phyloP scores from a whole-genome alignment of 495 filamentous ascomycete genomes.

The Penicillium fimorum region DNA sequence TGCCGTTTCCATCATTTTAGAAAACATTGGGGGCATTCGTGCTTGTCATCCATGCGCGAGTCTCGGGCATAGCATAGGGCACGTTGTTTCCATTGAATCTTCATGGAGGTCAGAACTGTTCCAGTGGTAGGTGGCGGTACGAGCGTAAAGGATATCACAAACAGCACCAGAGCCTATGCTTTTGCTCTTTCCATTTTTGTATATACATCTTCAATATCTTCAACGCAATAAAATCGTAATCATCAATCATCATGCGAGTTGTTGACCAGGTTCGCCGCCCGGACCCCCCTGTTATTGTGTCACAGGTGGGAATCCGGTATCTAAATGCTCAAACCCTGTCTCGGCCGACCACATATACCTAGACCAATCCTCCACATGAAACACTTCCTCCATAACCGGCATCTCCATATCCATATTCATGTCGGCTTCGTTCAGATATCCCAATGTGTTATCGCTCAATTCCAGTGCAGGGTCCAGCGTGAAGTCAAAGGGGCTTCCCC shows the following conservation, averaged over 20 bases:
- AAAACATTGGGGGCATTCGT: conserved; percentile 18
- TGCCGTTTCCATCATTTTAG: conserved; percentile 19
- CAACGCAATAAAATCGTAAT: not conserved
- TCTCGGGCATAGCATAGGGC: conserved; percentile 10
- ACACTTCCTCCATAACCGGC: conserved; percentile 23
- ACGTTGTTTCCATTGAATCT: not conserved
- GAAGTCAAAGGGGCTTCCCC: conserved; percentile 27
- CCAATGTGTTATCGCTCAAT: not conserved
- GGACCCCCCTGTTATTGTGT: conserved; percentile 19
- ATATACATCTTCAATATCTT: not conserved
- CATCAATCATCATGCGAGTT: conserved; percentile 16
- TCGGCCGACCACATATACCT: conserved; percentile 34
- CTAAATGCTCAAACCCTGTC: conserved; percentile 30
- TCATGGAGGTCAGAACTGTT: not conserved
- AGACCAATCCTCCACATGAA: conserved; percentile 33
- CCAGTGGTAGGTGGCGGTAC: not conserved
- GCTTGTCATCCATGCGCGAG: conserved; percentile 10
- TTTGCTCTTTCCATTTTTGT: not conserved
- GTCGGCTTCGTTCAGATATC: conserved; percentile 9
- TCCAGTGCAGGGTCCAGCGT: conserved; percentile 22
- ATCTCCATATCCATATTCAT: conserved; percentile 29
- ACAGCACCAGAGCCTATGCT: not conserved
- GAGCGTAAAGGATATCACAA: not conserved
- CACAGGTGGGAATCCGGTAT: conserved; percentile 23
- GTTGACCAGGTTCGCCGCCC: conserved; percentile 1